A percentile compares a stretch with the other conserved stretches of the same genome.
phyloP scores from a whole-genome alignment of 805 yeast genomes.

The Wickerhamomyces bovis region DNA sequence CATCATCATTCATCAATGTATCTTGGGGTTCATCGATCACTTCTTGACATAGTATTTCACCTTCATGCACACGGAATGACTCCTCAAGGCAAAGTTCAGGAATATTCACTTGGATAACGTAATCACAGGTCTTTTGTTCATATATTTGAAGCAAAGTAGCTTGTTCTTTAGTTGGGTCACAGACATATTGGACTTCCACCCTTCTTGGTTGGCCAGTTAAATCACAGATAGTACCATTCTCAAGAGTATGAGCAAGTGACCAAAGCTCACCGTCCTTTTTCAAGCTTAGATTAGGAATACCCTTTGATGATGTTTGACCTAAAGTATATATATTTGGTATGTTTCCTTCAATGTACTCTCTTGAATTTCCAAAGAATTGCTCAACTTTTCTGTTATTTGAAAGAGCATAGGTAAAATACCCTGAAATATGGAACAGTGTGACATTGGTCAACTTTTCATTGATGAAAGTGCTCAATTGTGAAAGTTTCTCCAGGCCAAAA shows the following conservation, averaged over 20 bases:
- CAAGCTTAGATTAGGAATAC: constrained; percentile 5
- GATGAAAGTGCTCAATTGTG: background rate
- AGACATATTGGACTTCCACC: constrained; percentile 18
- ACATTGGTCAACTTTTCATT: background rate
- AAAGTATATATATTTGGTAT: constrained; percentile 6
- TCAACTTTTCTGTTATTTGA: constrained; percentile 7
- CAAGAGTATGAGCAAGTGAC: background rate
- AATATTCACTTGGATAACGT: constrained; percentile 15
- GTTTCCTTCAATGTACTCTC: constrained; percentile 1
- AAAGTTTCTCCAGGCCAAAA: background rate
- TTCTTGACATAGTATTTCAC: constrained; percentile 3
- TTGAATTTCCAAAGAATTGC: constrained; percentile 11
- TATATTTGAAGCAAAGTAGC: constrained; percentile 7
- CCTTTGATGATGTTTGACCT: background rate
- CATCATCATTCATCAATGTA: background rate
- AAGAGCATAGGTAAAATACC: constrained; percentile 16
- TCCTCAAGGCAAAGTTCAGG: constrained; percentile 19
- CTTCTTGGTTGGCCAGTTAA: constrained; percentile 19
- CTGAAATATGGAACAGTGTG: background rate
- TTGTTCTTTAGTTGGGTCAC: constrained; percentile 10
- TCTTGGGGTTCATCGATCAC: background rate
- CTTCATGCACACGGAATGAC: constrained; percentile 8
- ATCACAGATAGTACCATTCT: constrained; percentile 22
- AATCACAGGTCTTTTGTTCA: constrained; percentile 21
- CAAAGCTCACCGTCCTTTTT: background rate